These are phyloP conservation scores for Clonostachys rosea DNA, from an alignment of 2,329 filamentous ascomycete genomes.

Conservation along the genomic window DNA sequence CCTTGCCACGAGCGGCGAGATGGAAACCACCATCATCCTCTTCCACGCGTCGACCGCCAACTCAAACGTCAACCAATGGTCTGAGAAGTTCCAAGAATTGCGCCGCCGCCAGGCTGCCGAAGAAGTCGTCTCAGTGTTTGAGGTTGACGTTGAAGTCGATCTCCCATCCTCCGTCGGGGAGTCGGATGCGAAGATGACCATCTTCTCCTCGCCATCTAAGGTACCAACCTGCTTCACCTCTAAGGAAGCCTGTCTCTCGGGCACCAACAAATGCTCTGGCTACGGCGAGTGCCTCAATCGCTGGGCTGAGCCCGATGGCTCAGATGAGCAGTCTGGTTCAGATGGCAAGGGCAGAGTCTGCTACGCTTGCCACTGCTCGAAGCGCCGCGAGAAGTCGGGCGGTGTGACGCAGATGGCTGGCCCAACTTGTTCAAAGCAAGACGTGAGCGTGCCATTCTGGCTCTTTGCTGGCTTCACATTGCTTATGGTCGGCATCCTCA, in stretches of 20 bases:
- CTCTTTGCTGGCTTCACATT: constrained; percentile 74
- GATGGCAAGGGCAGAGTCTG: constrained; percentile 43
- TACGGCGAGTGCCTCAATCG: constrained; percentile 74
- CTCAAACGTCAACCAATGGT: constrained; percentile 31
- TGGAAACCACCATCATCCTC: constrained; percentile 53
- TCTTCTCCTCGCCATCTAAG: constrained; percentile 22
- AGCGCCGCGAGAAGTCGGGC: constrained; percentile 47
- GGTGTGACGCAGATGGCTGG: constrained; percentile 79
- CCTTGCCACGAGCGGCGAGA: constrained; percentile 40
- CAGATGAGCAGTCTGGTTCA: constrained; percentile 8
- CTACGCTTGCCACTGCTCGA: constrained; percentile 73
- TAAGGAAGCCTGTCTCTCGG: constrained; percentile 60
- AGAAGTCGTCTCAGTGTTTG: constrained; percentile 34
- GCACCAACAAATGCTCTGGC: constrained; percentile 75
- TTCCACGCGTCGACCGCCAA: constrained; percentile 40
- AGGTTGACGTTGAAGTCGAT: constrained; percentile 10
- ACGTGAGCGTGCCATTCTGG: constrained; percentile 87
- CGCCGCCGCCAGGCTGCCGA: constrained; percentile 41
- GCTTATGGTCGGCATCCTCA: constrained; percentile 61
- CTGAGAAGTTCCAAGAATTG: constrained; percentile 32
- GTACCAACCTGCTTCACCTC: constrained; percentile 74
- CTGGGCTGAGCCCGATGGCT: constrained; percentile 41
- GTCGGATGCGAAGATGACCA: constrained; percentile 16
- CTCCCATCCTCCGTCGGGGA: constrained; percentile 13
- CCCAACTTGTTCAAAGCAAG: constrained; percentile 82